Conservation (phyloP, 257 asterid genomes). For the Marsdenia floribunda region DNA sequence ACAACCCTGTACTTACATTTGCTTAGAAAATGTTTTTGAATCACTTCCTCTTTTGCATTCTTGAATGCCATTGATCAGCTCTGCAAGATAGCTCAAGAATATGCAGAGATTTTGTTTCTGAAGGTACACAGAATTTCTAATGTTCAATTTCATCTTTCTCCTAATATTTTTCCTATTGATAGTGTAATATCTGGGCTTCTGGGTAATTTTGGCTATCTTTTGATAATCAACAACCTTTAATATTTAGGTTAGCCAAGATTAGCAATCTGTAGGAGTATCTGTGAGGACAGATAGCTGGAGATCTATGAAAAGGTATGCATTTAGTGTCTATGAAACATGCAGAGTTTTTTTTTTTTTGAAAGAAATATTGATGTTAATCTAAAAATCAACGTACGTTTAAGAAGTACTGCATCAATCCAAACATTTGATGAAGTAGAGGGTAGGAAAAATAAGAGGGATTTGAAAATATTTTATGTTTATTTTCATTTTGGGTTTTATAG, state of each 20-base stretch:
- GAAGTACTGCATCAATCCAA: slow-evolving; percentile 48
- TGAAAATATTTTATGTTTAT: not conserved
- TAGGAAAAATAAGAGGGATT: slow-evolving; percentile 32
- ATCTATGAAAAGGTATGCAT: slow-evolving; percentile 10
- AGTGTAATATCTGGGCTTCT: too few relatives aligned
- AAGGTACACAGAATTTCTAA: too few relatives aligned
- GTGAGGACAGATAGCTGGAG: too few relatives aligned
- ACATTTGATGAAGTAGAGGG: slow-evolving; percentile 53
- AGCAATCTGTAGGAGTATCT: too few relatives aligned
- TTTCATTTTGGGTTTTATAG: not conserved
- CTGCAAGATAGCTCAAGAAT: slow-evolving; percentile 55
- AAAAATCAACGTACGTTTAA: slow-evolving; percentile 32
- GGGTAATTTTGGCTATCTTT: too few relatives aligned
- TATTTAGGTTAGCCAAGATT: too few relatives aligned
- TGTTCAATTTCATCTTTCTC: too few relatives aligned
- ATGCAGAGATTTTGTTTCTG: slow-evolving; percentile 60
- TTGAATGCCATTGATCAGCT: slow-evolving; percentile 30
- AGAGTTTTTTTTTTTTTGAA: not conserved
- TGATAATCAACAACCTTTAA: too few relatives aligned
- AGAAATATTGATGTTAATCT: not conserved
- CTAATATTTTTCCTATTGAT: too few relatives aligned
- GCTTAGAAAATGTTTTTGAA: too few relatives aligned
- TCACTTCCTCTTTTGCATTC: too few relatives aligned
- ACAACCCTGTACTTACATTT: too few relatives aligned
- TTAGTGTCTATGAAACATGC: not conserved